These are phyloP conservation scores for Metschnikowia baotianmanensis DNA, from an alignment of 805 yeast genomes.

Conservation along the genomic window DNA sequence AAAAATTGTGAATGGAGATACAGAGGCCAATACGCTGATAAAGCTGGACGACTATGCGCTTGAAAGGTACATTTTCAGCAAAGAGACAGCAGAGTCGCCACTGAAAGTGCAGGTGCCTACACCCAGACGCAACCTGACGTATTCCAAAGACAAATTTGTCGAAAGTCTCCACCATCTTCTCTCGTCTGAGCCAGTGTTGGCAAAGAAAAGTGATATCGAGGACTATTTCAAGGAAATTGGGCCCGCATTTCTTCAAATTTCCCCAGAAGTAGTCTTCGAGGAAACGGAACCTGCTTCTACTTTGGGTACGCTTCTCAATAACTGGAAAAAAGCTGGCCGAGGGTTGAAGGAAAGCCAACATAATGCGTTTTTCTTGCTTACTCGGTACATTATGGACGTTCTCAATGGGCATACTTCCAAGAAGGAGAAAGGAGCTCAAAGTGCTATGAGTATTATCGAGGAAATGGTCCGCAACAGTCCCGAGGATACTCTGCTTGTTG, in stretches of 20 bases:
- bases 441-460: background rate
- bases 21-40: background rate
- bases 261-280: background rate
- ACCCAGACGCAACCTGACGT: constrained; percentile 20
- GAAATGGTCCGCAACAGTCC: background rate
- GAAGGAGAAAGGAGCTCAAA: background rate
- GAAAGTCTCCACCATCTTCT: constrained; percentile 26
- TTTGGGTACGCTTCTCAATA: background rate
- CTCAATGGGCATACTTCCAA: background rate
- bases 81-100: constrained; percentile 35
- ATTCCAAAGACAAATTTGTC: constrained; percentile 26
- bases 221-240: constrained; percentile 2
- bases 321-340: background rate
- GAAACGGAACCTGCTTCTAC: background rate
- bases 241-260: background rate
- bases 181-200: constrained; percentile 6
- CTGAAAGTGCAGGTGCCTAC: constrained; percentile 28
- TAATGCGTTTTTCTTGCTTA: constrained; percentile 16
- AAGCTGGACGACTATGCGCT: constrained; percentile 1
- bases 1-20: constrained; percentile 6
- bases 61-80: constrained; percentile 18
- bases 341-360: constrained; percentile 14
- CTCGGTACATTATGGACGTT: constrained; percentile 6
- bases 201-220: constrained; percentile 1
- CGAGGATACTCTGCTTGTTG: background rate